phyloP scores from a whole-genome alignment of 306 rosid species.

The Cucurbita maxima region DNA sequence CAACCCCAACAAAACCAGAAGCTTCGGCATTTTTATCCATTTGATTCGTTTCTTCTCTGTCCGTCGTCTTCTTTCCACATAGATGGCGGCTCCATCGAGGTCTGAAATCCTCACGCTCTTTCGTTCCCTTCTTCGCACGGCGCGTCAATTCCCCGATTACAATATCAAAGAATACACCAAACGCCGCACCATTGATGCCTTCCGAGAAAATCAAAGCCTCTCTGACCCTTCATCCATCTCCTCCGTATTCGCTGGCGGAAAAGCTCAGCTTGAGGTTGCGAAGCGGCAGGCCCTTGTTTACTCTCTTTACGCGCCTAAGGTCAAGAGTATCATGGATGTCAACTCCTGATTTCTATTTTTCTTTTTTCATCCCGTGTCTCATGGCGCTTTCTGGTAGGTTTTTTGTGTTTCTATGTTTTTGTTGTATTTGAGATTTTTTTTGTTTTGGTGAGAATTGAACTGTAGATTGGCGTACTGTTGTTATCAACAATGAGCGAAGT shows the following conservation, averaged over 20 bases:
- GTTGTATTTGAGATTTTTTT: background rate
- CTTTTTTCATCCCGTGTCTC: background rate
- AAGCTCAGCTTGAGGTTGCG: conserved; percentile 40
- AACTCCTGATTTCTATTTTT: background rate
- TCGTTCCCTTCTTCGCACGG: conserved; percentile 46
- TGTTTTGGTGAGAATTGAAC: background rate
- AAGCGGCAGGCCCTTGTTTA: conserved; percentile 46
- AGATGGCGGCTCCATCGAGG: conserved; percentile 24
- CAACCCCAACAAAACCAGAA: background rate
- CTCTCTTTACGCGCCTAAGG: conserved; percentile 47
- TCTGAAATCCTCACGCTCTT: conserved; percentile 30
- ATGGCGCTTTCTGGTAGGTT: background rate
- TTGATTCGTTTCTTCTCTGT: background rate
- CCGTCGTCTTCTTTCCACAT: background rate
- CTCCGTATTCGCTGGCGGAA: conserved; percentile 30
- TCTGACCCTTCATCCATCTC: conserved; percentile 26
- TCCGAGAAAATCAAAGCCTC: conserved; percentile 38
- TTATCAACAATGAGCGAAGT: background rate
- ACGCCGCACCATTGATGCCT: conserved; percentile 54
- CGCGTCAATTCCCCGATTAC: conserved; percentile 53
- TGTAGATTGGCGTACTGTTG: background rate
- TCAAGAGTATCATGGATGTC: conserved; percentile 59
- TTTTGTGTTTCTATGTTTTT: background rate
- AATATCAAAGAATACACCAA: conserved; percentile 64
- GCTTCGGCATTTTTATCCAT: background rate